Evolutionary conservation across 768 basidiomycete genomes (phyloP), one percentile per base, ranked within the genome.

Genomic region (Psilocybe subaeruginosa): DNA sequence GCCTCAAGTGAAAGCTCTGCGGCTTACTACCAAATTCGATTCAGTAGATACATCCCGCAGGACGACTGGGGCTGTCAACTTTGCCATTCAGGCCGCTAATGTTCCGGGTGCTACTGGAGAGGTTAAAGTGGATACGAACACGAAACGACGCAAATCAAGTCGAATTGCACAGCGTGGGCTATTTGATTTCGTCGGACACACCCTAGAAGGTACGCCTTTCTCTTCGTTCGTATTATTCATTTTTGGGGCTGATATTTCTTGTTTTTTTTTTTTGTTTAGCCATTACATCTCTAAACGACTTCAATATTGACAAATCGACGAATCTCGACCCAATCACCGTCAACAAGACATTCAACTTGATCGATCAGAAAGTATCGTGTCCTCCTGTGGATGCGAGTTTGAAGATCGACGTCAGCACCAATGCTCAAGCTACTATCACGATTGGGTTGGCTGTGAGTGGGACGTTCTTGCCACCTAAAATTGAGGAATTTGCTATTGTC

Each of bases 371-470:
- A 12, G 46, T 79, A 14, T 61, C 64, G 0, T 77, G 76, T 54
- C 68, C 68, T 1, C 60, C 72, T 0, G 50, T 73, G 7, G 59
- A 54, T 1, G 76, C 69, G 0, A 59, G 64, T 31, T 33, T 76
- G 9, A 71, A 67, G 16, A 66, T 73, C 2, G 73, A 76, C 55
- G 63, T 76, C 7, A 63, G 70, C 27, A 73, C 71, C 4, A 70
- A 71, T 29, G 77, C 75, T 2, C 70, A 78, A 49, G 78, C 73
- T 0, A 58, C 71, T 6, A 73, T 73, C 0, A 70, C 72, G 4
- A 63, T 81, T n/a, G 81, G 80, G 12, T 66, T 83, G 7, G 78
- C 73, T 5, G 80, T 76, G 0, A 69, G 61, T 35, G 83, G 84
- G 12, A 80, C 79, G 3, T 69, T 85, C 54, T 56, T 82, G 5